Base-by-base conservation (phyloP, 1,139 yeast species). In the Magnusiomyces suaveolens region DNA sequence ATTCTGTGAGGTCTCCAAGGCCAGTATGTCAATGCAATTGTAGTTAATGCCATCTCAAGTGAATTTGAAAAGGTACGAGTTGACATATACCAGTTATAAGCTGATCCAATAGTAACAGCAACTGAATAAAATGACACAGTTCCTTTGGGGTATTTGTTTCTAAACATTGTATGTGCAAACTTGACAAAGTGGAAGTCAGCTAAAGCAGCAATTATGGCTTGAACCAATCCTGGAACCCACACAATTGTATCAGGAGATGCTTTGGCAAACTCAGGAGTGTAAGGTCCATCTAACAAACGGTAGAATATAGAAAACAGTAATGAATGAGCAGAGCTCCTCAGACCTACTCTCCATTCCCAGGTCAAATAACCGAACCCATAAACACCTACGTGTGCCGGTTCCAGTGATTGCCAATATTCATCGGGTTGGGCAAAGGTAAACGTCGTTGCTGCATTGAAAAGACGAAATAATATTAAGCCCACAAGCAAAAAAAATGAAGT, bases 401-500 rank as follows among this genome's bases (percentile, higher is more conserved):
- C 98, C 48, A 94, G 72, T 0, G 92, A 76, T 69, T 94, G 98
- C 81, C 84, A 94, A 71, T 77, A 94, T 68, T 94, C 99, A 68
- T 94, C 99, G 0, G 98, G 94, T 68, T 94, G 99, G 71, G 92
- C 92, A 66, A 82, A 94, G 0, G 97, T 88, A 56, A 68, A 68
- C 3, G 81, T 77, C 0, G 81, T 67, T 26, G 87, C 66, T 0
- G 95, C 78, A 68, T 89, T 89, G 62, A 80, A 41, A 3, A 84
- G 59, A 46, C 97, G 70, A 20, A 77, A 64, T 21, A 69, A 57
- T 10, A 77, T 48, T 50, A 63, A 56, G 18, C 43, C 59, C 21
- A 53, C 43, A 24, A 61, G 51, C 20, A 53, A 32, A 16, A 51
- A 25, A 2, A 44, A 10, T 25, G 47, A 44, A 6, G 43, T 14